phyloP scores from a whole-genome alignment of 2,329 filamentous ascomycete genomes.

The Penicillium crustosum region DNA sequence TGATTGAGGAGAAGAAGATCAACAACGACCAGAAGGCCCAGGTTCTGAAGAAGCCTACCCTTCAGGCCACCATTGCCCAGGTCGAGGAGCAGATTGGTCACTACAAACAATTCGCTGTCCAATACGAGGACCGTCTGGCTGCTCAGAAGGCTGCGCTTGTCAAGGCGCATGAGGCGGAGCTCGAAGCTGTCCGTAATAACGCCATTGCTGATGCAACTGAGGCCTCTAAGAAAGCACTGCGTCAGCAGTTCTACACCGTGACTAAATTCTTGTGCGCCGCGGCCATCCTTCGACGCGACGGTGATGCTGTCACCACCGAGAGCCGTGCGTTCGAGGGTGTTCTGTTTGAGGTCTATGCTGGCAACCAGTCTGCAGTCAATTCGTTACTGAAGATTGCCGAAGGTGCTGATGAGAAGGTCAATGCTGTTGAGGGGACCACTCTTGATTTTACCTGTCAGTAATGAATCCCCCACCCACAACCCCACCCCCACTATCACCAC shows the following conservation, averaged over 20 bases:
- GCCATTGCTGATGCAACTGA: conserved; percentile 51
- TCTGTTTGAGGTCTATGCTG: conserved; percentile 63
- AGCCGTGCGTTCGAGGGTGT: conserved; percentile 64
- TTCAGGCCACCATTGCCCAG: conserved; percentile 57
- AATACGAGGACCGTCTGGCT: conserved; percentile 56
- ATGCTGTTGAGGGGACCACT: conserved; percentile 55
- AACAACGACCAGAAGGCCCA: conserved; percentile 66
- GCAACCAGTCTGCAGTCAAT: conserved; percentile 58
- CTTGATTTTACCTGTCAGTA: conserved; percentile 60
- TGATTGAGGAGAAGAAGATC: conserved; percentile 62
- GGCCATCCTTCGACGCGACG: conserved; percentile 59
- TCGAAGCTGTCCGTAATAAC: conserved; percentile 54
- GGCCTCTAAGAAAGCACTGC: conserved; percentile 49
- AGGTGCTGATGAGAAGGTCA: conserved; percentile 58
- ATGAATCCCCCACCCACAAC: neutral
- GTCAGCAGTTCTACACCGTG: conserved; percentile 57
- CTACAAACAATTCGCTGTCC: conserved; percentile 60
- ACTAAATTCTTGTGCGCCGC: conserved; percentile 64
- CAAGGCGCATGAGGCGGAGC: conserved; percentile 55
- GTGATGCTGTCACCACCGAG: conserved; percentile 58
- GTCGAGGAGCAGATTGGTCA: conserved; percentile 61
- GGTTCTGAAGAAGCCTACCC: conserved; percentile 60
- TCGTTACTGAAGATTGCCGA: conserved; percentile 62
- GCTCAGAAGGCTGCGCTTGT: conserved; percentile 58
- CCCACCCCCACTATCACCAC: neutral